These are phyloP conservation scores for Boletus patriciae DNA, from an alignment of 768 basidiomycete species.

Conservation along the genomic window DNA sequence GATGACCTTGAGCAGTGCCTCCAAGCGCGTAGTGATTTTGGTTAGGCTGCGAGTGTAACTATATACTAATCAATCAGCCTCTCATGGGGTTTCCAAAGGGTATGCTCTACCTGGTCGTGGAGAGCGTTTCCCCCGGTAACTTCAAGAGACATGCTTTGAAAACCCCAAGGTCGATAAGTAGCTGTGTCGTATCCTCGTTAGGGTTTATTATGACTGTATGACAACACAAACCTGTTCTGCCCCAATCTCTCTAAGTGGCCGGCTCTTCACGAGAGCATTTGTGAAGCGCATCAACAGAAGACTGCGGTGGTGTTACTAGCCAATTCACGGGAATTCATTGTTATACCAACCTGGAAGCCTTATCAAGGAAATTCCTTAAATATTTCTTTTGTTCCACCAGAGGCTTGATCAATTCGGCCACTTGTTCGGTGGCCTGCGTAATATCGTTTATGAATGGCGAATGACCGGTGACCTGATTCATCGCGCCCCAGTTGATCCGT, in stretches of 20 bases:
- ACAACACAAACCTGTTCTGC: slow-evolving; percentile 77
- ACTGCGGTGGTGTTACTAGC: slow-evolving; percentile 39
- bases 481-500: slow-evolving; percentile 72
- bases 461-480: slow-evolving; percentile 84
- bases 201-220: neutral
- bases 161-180: slow-evolving; percentile 87
- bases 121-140: slow-evolving; percentile 72
- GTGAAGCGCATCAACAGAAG: slow-evolving; percentile 86
- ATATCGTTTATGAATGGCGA: slow-evolving; percentile 81
- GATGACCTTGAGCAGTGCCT: slow-evolving; percentile 93
- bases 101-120: slow-evolving; percentile 50
- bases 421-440: slow-evolving; percentile 68
- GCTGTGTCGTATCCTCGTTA: slow-evolving; percentile 39
- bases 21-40: slow-evolving; percentile 78
- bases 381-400: slow-evolving; percentile 95
- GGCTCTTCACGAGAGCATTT: slow-evolving; percentile 82
- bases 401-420: slow-evolving; percentile 74
- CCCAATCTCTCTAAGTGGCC: slow-evolving; percentile 89
- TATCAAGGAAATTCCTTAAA: slow-evolving; percentile 88
- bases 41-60: slow-evolving; percentile 83
- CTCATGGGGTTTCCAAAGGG: neutral
- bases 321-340: neutral
- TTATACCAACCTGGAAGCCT: slow-evolving; percentile 73
- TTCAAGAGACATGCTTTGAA: slow-evolving; percentile 81
- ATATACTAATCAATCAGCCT: slow-evolving; percentile 17